Conservation (phyloP, 169 alveolate species). For the Theileria orientalis region DNA sequence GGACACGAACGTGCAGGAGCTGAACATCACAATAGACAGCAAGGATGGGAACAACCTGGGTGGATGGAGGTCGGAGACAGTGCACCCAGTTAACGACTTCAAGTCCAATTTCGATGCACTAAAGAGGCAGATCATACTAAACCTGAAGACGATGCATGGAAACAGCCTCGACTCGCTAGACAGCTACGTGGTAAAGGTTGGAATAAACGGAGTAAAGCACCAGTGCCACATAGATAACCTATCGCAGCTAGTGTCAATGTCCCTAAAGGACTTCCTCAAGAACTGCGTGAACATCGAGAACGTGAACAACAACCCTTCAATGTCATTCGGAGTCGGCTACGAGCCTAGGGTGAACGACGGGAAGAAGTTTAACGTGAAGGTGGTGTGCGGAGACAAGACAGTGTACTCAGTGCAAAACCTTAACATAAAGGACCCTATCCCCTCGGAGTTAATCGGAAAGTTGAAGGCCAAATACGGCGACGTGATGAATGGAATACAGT, state of each 20-base stretch:
- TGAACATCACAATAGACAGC: conserved; percentile 34
- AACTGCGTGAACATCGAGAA: conserved; percentile 56
- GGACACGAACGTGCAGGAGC: conserved; percentile 30
- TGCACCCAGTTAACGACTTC: conserved; percentile 57
- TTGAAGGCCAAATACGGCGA: conserved; percentile 28
- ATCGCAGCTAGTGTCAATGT: conserved; percentile 52
- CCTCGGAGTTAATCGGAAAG: conserved; percentile 25
- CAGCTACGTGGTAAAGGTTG: conserved; percentile 48
- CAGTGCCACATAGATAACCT: conserved; percentile 53
- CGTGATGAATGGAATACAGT: conserved; percentile 14
- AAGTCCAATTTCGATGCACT: conserved; percentile 49
- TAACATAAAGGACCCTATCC: conserved; percentile 22
- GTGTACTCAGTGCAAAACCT: conserved; percentile 13
- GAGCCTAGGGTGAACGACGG: conserved; percentile 33
- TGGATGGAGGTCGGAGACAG: conserved; percentile 61
- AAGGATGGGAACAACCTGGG: conserved; percentile 48
- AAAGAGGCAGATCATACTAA: conserved; percentile 44
- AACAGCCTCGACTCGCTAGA: conserved; percentile 18
- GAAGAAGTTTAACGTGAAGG: conserved; percentile 30
- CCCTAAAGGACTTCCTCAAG: conserved; percentile 39
- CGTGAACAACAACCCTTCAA: conserved; percentile 51
- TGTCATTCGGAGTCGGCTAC: conserved; percentile 52
- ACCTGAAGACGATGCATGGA: conserved; percentile 64
- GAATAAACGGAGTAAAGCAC: conserved; percentile 63
- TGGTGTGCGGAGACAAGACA: conserved; percentile 51